Base-by-base conservation (phyloP, 352 stramenopile species). In the Pythium inflatum region DNA sequence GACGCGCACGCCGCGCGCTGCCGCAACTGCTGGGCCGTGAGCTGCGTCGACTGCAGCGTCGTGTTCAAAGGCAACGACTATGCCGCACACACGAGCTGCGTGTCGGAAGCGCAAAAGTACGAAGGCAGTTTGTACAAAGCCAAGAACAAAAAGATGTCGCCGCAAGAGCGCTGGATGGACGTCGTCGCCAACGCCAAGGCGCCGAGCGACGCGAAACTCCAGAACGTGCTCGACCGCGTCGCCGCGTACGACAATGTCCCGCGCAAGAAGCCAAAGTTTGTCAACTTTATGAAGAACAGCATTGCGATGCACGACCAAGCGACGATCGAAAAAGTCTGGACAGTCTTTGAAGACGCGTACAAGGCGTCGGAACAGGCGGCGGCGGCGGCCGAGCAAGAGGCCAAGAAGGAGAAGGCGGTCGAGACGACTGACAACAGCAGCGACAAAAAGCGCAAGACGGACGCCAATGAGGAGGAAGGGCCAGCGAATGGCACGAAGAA, bases 71-170 rank as follows among this genome's bases (percentile, higher is more conserved):
- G 90, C 60, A 89, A 96, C 68, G 82, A 91, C 75, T 98, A 98
- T 76, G 76, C 82, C 20, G 75, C 81, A 33, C 94, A 98, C 78
- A 96, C 86, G 60, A 96, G 86, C 46, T 98, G 94, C 79, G 90
- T 98, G 50, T 97, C 91, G 8, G 94, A 98, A 73, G 94, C 93
- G 18, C 87, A 98, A 66, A 98, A 98, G 80, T 98, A 98, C 79
- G 84, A 98, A 68, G 91, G 92, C 60, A 82, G 77, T 62, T 64
- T 98, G 48, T 98, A 94, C 80, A 79, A 79, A 24, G 79, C 83
- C 53, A 85, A 91, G 71, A 64, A 38, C 33, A 92, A 90, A 71
- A 92, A 94, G 61, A 88, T 95, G 77, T 90, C 84, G 28, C 79
- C 88, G n/a, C 89, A 97, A 67, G 89, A 97, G 70, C 79, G 79